phyloP scores from a whole-genome alignment of 2,329 filamentous ascomycete genomes.

The Beauveria sp. region DNA sequence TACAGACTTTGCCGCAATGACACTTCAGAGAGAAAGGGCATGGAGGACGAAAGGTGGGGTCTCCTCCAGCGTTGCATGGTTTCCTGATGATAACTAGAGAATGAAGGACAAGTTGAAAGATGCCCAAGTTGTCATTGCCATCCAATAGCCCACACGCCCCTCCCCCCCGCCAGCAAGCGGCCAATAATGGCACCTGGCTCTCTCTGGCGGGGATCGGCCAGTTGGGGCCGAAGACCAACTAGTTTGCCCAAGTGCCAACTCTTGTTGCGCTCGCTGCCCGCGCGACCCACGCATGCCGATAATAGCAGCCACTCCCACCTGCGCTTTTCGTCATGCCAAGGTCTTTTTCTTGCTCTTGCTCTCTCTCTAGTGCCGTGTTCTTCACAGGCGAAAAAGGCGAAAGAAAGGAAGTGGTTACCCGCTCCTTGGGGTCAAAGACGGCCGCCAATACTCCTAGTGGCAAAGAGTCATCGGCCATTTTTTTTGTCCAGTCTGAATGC shows the following conservation, averaged over 20 bases:
- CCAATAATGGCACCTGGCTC: background rate
- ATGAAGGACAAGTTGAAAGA: background rate
- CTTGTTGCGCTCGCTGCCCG: background rate
- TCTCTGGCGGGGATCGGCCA: background rate
- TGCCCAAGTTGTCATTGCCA: background rate
- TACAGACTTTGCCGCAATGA: background rate
- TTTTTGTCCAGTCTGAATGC: too few species aligned
- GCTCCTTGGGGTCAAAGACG: too few species aligned
- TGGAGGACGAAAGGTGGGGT: background rate
- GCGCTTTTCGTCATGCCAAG: constrained; percentile 9
- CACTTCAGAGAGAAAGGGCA: background rate
- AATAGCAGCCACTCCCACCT: background rate
- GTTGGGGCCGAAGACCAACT: background rate
- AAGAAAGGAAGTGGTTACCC: background rate
- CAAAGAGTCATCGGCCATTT: too few species aligned
- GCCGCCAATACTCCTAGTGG: too few species aligned
- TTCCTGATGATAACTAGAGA: background rate
- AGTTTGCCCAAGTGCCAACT: background rate
- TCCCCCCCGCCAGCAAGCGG: background rate
- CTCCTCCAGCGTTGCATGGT: background rate
- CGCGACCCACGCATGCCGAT: background rate
- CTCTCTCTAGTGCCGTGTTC: too few species aligned
- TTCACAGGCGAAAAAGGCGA: background rate
- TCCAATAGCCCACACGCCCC: too few species aligned
- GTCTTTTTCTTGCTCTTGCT: background rate